These are phyloP conservation scores for Mycena olivaceomarginata DNA, from an alignment of 768 basidiomycete genomes.

Conservation along the genomic window DNA sequence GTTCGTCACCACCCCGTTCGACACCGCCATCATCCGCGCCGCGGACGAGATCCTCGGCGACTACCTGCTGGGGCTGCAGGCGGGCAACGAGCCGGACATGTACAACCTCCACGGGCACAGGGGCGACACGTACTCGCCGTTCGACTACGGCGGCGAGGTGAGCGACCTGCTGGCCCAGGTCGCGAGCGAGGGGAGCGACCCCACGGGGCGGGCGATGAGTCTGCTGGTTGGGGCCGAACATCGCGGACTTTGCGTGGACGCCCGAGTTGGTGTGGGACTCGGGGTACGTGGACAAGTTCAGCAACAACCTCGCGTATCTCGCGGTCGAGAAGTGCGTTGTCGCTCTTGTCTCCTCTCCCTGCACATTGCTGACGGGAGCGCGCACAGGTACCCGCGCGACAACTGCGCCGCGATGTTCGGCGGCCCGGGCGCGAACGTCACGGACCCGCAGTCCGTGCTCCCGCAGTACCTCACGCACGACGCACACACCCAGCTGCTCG, in stretches of 20 bases:
- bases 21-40: conserved; percentile 5
- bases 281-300: neutral
- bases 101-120: conserved; percentile 1
- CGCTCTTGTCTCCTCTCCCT: neutral
- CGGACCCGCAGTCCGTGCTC: conserved; percentile 61
- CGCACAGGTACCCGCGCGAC: conserved; percentile 54
- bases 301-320: conserved; percentile 48
- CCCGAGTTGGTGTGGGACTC: neutral
- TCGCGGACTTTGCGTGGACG: conserved; percentile 1
- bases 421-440: conserved; percentile 45
- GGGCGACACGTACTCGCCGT: neutral
- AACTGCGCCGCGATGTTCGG: conserved; percentile 53
- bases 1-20: conserved; percentile 29
- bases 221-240: conserved; percentile 55
- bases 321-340: conserved; percentile 2
- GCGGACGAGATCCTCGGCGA: conserved; percentile 31
- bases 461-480: conserved; percentile 66
- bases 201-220: conserved; percentile 3
- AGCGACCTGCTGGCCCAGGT: conserved; percentile 1
- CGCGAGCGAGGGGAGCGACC: neutral
- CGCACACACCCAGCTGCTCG: conserved; percentile 55
- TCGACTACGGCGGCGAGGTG: conserved; percentile 13
- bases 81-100: neutral
- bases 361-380: too few species aligned
- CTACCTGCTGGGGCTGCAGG: conserved; percentile 9